A percentile compares a stretch with the other conserved stretches of the same genome.
Conservation (phyloP, 2,329 filamentous ascomycete species). For the Xylaria sp. region DNA sequence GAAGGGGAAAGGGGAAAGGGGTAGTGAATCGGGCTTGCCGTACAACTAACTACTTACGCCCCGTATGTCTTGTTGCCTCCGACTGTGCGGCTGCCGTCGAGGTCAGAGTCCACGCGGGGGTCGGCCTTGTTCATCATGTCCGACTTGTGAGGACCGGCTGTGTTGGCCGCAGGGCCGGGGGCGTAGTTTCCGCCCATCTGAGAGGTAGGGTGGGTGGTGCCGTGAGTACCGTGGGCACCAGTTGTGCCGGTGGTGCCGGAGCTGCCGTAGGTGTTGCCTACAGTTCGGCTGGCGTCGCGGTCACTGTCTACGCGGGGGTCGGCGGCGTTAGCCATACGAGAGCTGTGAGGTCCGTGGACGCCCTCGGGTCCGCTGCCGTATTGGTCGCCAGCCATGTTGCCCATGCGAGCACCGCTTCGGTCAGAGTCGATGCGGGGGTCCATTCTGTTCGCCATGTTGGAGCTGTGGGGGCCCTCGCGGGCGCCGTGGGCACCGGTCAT, state of each 20-base stretch:
- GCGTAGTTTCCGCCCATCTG: conserved; percentile 44
- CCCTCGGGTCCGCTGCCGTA: conserved; percentile 48
- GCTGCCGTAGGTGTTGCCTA: conserved; percentile 48
- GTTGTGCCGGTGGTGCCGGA: conserved; percentile 44
- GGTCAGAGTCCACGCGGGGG: conserved; percentile 65
- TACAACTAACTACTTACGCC: conserved; percentile 56
- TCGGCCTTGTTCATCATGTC: conserved; percentile 66
- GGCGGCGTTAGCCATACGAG: conserved; percentile 56
- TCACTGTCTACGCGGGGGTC: conserved; percentile 65
- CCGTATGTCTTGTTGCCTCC: conserved; percentile 63
- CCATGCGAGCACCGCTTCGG: conserved; percentile 46
- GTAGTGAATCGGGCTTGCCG: not conserved
- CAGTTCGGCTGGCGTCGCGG: conserved; percentile 52
- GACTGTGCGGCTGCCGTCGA: conserved; percentile 62
- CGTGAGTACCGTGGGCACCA: conserved; percentile 40
- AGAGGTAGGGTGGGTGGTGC: conserved; percentile 33
- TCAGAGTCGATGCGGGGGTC: conserved; percentile 67
- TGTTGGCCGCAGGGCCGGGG: conserved; percentile 55
- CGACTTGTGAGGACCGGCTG: conserved; percentile 62
- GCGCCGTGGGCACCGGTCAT: conserved; percentile 49
- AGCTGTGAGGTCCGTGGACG: conserved; percentile 55
- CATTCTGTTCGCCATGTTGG: conserved; percentile 59
- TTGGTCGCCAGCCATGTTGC: conserved; percentile 45
- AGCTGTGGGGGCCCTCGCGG: conserved; percentile 57
- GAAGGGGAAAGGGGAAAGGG: no score